Evolutionary conservation across 2,329 filamentous ascomycete genomes (phyloP), one percentile per base, ranked within the genome.

Genomic region (Xylariaceae sp.): DNA sequence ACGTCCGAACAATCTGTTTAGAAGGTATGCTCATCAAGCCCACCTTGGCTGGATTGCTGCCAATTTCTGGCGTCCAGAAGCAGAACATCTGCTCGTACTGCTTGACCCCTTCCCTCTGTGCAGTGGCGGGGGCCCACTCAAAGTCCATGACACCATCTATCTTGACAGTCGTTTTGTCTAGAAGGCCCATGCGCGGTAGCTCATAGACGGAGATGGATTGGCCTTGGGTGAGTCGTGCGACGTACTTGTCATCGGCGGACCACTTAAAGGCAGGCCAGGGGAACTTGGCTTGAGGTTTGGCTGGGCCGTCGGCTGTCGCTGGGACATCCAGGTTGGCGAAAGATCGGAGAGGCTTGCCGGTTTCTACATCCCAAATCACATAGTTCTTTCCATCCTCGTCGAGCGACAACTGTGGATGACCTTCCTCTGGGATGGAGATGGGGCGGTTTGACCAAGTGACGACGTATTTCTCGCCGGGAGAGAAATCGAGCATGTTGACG

Each of bases 321-420:
- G 89, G 84, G 13, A 89, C 75, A 61, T 99, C 94, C 58, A 96
- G 82, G 62, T 93, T 96, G 58, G 90, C 86, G 69, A 99, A 99
- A 0, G 94, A 97, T 58, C 94, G 89, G 46, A 99, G 81, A 51
- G 93, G 90, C 71, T 93, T 89, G 64, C 84, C 86, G 10, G 93
- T 94, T 47, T 89, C 88, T 57, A 97, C 87, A 67, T 97, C 93
- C 94, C 94, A 99, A 67, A 99, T 92, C 67, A 99, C 88, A 73
- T 97, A 97, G 81, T 97, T 97, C 81, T 97, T 97, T 72, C 94
- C 94, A 64, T 99, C 93, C 67, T 99, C 94, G 66, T 97, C 94
- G 55, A 91, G 78, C 3, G 89, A 86, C 46, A 97, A 80, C n/a
- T 88, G 78, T 2, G 89, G 87, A 71, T 96, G 88, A 59, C 89